These are phyloP conservation scores for Fragilaria crotonensis DNA, from an alignment of 108 stramenopile species.

Conservation along the genomic window DNA sequence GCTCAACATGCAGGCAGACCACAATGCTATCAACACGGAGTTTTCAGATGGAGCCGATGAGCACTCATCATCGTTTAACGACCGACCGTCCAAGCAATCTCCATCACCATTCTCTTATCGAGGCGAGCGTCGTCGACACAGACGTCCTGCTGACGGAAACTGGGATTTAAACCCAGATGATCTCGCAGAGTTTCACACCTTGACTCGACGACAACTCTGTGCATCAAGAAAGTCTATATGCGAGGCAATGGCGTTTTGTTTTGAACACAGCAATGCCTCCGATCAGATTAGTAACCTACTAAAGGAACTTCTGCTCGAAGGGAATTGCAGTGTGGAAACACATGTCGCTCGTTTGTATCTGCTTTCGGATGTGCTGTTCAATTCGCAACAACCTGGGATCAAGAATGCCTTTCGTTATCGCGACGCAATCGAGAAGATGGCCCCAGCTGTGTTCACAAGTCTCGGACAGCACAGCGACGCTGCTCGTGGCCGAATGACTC, in stretches of 20 bases:
- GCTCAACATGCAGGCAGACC: no score
- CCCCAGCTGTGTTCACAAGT: slow-evolving; percentile 69
- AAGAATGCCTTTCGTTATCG: slow-evolving; percentile 76
- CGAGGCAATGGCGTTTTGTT: slow-evolving; percentile 83
- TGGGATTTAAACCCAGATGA: slow-evolving; percentile 44
- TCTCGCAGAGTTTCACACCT: slow-evolving; percentile 33
- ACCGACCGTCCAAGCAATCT: not conserved
- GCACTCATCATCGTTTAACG: not conserved
- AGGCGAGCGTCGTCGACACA: not conserved
- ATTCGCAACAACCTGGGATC: slow-evolving; percentile 87
- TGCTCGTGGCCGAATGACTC: slow-evolving; percentile 53
- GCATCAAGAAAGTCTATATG: slow-evolving; percentile 60
- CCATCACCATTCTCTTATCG: not conserved
- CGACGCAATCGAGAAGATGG: slow-evolving; percentile 74
- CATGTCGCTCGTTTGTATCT: slow-evolving; percentile 70
- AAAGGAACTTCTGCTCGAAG: slow-evolving; percentile 47
- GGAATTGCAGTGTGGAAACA: slow-evolving; percentile 42
- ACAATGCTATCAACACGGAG: not conserved
- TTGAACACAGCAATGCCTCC: slow-evolving; percentile 62
- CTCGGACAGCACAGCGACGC: slow-evolving; percentile 53
- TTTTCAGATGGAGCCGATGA: not conserved
- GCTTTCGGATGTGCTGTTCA: slow-evolving; percentile 78
- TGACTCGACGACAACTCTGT: slow-evolving; percentile 45
- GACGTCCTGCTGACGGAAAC: slow-evolving; percentile 20
- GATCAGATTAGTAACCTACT: slow-evolving; percentile 57